Conservation (phyloP, 2,329 filamentous ascomycete species). For the Leptographium radiaticola region DNA sequence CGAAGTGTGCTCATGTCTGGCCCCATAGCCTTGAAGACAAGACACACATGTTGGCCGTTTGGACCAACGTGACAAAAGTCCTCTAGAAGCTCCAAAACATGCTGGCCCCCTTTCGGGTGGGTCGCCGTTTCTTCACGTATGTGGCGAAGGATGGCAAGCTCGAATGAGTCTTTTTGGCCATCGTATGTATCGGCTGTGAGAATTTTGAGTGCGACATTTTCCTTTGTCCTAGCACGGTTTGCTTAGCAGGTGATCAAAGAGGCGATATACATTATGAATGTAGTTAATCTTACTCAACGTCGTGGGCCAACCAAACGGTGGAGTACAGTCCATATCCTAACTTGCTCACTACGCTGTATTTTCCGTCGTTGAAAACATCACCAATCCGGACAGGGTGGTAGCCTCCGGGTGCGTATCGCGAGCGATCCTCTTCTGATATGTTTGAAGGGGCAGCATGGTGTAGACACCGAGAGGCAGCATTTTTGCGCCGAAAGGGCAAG, state of each 20-base stretch:
- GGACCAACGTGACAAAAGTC: slow-evolving; percentile 1
- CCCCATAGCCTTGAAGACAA: slow-evolving; percentile 2
- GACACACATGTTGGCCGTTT: slow-evolving; percentile 2
- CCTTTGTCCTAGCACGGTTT: not conserved
- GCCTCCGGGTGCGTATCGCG: not conserved
- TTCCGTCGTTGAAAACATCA: not conserved
- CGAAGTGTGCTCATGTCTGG: not conserved
- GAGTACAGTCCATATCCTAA: slow-evolving; percentile 3
- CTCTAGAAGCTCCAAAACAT: not conserved
- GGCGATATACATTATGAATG: not conserved
- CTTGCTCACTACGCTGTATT: slow-evolving; percentile 1
- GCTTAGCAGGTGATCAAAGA: not conserved
- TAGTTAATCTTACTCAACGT: too few relatives aligned
- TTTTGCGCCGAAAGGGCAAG: too few relatives aligned
- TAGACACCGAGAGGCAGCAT: too few relatives aligned
- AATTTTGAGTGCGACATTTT: slow-evolving; percentile 3
- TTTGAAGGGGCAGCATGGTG: too few relatives aligned
- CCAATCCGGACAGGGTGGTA: slow-evolving; percentile 4
- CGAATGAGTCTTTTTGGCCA: not conserved
- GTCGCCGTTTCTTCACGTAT: not conserved
- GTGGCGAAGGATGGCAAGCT: not conserved
- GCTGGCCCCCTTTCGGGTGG: not conserved
- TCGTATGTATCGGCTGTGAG: slow-evolving; percentile 1
- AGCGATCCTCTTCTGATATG: not conserved
- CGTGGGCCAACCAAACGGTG: slow-evolving; percentile 3